phyloP scores from a whole-genome alignment of 176 grass and related monocot species.

The Carex cristatella region DNA sequence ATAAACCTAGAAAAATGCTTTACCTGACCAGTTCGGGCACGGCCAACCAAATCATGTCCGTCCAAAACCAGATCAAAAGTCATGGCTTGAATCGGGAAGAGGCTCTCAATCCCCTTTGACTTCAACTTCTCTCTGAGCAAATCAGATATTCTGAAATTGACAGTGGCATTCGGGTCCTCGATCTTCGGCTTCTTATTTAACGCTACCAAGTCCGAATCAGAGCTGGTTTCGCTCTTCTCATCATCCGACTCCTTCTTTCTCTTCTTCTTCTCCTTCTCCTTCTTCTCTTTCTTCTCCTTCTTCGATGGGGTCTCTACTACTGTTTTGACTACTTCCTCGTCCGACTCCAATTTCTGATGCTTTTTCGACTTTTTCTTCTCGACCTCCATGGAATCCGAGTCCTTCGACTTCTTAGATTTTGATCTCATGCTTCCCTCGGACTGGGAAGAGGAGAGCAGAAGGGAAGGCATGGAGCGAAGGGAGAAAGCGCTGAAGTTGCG shows the following conservation, averaged over 20 bases:
- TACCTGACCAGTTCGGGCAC: slow-evolving; percentile 96
- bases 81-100: slow-evolving; percentile 93
- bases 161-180: slow-evolving; percentile 58
- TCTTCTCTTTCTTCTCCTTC: slow-evolving; percentile 43
- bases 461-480: slow-evolving; percentile 55
- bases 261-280: slow-evolving; percentile 24
- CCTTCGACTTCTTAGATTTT: slow-evolving; percentile 51
- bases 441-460: slow-evolving; percentile 26
- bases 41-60: slow-evolving; percentile 76
- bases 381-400: slow-evolving; percentile 2
- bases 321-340: slow-evolving; percentile 43
- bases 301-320: slow-evolving; percentile 23
- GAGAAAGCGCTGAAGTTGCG: not conserved
- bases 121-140: slow-evolving; percentile 52
- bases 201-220: slow-evolving; percentile 26
- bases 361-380: slow-evolving; percentile 62
- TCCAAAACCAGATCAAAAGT: slow-evolving; percentile 85
- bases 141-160: slow-evolving; percentile 80
- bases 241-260: slow-evolving; percentile 12
- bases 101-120: slow-evolving; percentile 69
- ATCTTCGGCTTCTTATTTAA: slow-evolving; percentile 49
- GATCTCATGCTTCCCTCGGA: slow-evolving; percentile 53
- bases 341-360: slow-evolving; percentile 47
- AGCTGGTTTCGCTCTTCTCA: slow-evolving; percentile 48
- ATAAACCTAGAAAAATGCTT: not conserved